Percentiles rank a stretch among this genome's conserved stretches.
Conservation (phyloP, 208 protist species). For the Leishmania amazonensis region DNA sequence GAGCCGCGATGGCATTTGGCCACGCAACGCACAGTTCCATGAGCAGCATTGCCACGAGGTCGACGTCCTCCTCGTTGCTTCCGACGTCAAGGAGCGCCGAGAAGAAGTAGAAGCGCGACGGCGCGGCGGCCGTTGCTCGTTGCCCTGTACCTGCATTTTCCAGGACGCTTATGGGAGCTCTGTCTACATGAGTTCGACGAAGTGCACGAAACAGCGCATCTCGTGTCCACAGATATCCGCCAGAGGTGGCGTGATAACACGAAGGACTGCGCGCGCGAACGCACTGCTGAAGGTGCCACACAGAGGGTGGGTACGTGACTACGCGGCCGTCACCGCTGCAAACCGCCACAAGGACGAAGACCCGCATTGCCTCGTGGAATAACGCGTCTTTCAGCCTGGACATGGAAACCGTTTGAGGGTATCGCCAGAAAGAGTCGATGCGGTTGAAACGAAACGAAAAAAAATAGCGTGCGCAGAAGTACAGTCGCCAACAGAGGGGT, state of each 20-base stretch:
- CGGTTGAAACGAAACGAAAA: too few relatives aligned
- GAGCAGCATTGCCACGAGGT: slow-evolving; percentile 22
- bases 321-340: slow-evolving; percentile 2
- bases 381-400: not conserved
- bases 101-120: slow-evolving; percentile 19
- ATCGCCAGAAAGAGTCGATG: not conserved
- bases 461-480: not conserved
- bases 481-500: not conserved
- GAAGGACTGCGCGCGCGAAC: not conserved
- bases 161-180: too few relatives aligned
- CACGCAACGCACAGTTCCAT: slow-evolving; percentile 20
- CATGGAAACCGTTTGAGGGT: too few relatives aligned
- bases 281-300: slow-evolving; percentile 33
- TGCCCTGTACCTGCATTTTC: too few relatives aligned
- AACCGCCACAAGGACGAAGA: slow-evolving; percentile 29
- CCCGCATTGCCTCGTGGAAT: slow-evolving; percentile 9
- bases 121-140: not conserved
- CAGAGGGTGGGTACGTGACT: slow-evolving; percentile 17
- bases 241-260: slow-evolving; percentile 26
- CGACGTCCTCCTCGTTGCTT: slow-evolving; percentile 22
- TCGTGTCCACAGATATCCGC: slow-evolving; percentile 14
- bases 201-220: slow-evolving; percentile 26
- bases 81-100: slow-evolving; percentile 25
- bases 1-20: slow-evolving; percentile 15
- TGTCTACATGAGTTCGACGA: not conserved